Evolutionary conservation across 2,329 filamentous ascomycete genomes (phyloP).

Genomic region (Aspergillus transmontanensis): DNA sequence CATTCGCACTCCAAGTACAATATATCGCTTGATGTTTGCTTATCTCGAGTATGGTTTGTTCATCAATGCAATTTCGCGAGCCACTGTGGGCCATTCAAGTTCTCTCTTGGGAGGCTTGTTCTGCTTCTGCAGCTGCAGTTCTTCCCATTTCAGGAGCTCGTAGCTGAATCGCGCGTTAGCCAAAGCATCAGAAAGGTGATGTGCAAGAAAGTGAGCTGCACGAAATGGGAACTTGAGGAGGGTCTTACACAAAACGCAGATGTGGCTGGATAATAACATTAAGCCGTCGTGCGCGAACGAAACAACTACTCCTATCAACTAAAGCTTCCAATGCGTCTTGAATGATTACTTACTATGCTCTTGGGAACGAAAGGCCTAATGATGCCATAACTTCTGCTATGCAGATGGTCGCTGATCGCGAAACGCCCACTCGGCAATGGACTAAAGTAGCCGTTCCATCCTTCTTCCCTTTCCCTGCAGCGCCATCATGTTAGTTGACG

Average conservation of each 20-base stretch:
- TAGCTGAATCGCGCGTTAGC: conserved; percentile 50
- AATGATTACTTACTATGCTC: conserved; percentile 69
- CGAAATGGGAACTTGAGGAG: neutral
- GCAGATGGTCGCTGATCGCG: conserved; percentile 92
- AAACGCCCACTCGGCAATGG: conserved; percentile 94
- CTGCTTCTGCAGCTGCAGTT: conserved; percentile 64
- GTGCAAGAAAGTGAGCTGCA: neutral
- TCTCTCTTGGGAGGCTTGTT: conserved; percentile 67
- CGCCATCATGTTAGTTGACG: neutral
- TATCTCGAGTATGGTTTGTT: conserved; percentile 87
- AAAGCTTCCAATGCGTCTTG: neutral
- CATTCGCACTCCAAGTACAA: neutral
- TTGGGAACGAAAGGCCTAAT: conserved; percentile 77
- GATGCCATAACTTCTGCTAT: conserved; percentile 97
- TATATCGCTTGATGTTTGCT: conserved; percentile 16
- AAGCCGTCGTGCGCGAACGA: conserved; percentile 84
- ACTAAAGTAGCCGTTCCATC: conserved; percentile 86
- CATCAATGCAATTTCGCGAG: conserved; percentile 90
- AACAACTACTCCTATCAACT: conserved; percentile 60
- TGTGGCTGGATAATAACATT: conserved; percentile 99
- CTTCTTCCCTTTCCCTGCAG: conserved; percentile 72
- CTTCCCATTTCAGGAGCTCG: conserved; percentile 95
- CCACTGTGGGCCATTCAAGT: conserved; percentile 86
- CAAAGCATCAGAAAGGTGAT: neutral
- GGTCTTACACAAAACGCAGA: conserved; percentile 74